Conservation (phyloP, 2,329 filamentous ascomycete genomes). For the Didymella pomorum region DNA sequence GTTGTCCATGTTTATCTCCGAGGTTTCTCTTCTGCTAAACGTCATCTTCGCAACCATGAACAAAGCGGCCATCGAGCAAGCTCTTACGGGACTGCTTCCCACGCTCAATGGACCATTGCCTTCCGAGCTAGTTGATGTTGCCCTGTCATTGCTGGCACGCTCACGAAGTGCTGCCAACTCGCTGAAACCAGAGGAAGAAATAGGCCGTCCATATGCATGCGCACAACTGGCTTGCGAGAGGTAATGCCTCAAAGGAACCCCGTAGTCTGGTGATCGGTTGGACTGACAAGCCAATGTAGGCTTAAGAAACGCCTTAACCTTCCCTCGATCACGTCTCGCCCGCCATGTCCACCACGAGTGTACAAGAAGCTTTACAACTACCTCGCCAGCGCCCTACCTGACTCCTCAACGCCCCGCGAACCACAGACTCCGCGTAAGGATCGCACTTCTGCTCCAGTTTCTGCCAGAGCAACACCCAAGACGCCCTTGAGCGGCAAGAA, state of each 20-base stretch:
- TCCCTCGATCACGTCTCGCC: constrained; percentile 45
- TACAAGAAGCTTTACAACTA: constrained; percentile 87
- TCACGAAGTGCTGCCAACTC: constrained; percentile 59
- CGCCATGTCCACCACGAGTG: constrained; percentile 54
- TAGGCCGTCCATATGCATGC: constrained; percentile 49
- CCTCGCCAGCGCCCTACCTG: constrained; percentile 75
- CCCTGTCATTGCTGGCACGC: constrained; percentile 46
- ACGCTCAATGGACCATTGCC: constrained; percentile 47
- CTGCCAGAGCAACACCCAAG: constrained; percentile 37
- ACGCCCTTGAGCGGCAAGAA: constrained; percentile 34
- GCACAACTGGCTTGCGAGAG: constrained; percentile 78
- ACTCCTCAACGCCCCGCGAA: constrained; percentile 34
- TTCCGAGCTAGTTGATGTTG: constrained; percentile 44
- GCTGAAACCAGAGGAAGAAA: constrained; percentile 49
- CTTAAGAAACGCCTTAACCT: constrained; percentile 64
- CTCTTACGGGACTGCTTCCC: constrained; percentile 54
- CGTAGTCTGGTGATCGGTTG: background rate
- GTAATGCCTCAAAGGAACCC: constrained; percentile 54
- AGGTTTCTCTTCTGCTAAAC: background rate
- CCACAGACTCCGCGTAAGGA: constrained; percentile 46
- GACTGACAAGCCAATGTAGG: constrained; percentile 58
- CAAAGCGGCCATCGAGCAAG: constrained; percentile 40
- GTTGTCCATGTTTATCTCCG: background rate
- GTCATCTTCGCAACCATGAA: constrained; percentile 26
- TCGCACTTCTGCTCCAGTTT: constrained; percentile 30